Base-by-base conservation (phyloP, 176 grass and related monocot genomes). In the Poa pratensis region DNA sequence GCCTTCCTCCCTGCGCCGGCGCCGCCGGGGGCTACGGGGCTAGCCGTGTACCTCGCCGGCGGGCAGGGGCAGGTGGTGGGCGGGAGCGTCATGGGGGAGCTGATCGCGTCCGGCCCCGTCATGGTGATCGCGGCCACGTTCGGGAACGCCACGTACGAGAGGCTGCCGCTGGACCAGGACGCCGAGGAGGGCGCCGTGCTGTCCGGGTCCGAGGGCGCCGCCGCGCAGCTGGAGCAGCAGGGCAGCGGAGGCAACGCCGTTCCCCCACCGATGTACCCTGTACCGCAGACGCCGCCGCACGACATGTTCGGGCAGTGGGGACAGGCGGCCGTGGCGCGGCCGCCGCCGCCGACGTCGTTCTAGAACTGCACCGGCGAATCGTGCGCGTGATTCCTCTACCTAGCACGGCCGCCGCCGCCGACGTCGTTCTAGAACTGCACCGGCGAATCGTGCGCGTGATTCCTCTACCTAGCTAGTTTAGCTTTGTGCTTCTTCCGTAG, bases 71-170 rank as follows among this genome's bases (percentile, higher is more conserved):
- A 98, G 86, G 91, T 98, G 15, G 82, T 95, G 16, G 93, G 95
- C 1, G 95, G 95, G 19, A 93, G 89, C 78, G 92, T 98, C 23
- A 87, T 95, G 69, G 95, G 95, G 7, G 93, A 95, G 72, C 87
- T 98, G 58, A 35, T 95, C 20, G 95, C 95, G 0, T 90, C 91
- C 5, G 95, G 95, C 0, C 93, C 95, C 13, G 95, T 98, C 83
- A 98, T 98, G 95, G 87, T 98, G 58, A 93, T 98, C 78, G 95
- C 95, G 0, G 93, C 95, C 17, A 93, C 95, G 69, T 98, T 95
- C 87, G 85, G 91, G 8, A 98, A 95, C 83, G 95, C 95, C 28
- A 93, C 89, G 7, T 98, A 92, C 67, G 95, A 98, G 87, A 89
- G 91, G 85, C 63, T 98, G 72, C 95, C 95, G 11, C 87, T 98